These are phyloP conservation scores for Candida glucosophila DNA, from an alignment of 1,139 yeast genomes.

Conservation along the genomic window DNA sequence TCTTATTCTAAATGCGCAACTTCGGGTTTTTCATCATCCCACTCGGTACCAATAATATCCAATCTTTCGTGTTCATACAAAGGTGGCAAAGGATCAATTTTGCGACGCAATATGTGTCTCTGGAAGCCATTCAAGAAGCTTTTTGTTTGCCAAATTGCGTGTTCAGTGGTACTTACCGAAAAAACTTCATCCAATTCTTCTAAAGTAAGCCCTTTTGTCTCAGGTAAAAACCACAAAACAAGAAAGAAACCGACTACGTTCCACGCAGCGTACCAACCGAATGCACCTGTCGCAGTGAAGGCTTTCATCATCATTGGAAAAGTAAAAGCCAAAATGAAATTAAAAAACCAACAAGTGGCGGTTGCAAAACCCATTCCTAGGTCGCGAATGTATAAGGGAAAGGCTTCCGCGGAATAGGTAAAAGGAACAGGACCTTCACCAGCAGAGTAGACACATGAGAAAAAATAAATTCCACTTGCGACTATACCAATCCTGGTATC, in stretches of 20 bases:
- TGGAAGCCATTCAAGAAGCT: conserved; percentile 36
- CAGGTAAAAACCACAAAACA: conserved; percentile 61
- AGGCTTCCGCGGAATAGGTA: conserved; percentile 82
- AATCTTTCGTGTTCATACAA: conserved; percentile 47
- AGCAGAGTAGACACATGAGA: conserved; percentile 66
- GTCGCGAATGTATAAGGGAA: conserved; percentile 78
- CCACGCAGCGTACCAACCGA: conserved; percentile 88
- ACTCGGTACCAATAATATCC: conserved; percentile 51
- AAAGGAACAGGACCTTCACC: conserved; percentile 92
- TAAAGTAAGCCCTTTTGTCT: conserved; percentile 59
- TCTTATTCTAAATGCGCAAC: conserved; percentile 34
- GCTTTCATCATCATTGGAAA: conserved; percentile 70
- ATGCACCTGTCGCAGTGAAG: conserved; percentile 75
- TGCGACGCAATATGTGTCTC: conserved; percentile 31
- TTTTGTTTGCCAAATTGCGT: conserved; percentile 47
- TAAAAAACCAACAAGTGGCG: conserved; percentile 81
- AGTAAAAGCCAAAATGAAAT: conserved; percentile 70
- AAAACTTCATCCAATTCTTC: conserved; percentile 71
- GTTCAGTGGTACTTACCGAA: conserved; percentile 44
- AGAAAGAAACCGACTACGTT: conserved; percentile 65
- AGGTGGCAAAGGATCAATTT: conserved; percentile 43
- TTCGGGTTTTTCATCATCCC: conserved; percentile 55
- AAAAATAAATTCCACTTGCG: conserved; percentile 65
- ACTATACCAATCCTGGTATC: conserved; percentile 58
- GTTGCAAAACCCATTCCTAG: conserved; percentile 82